These are phyloP conservation scores for Blastosporella zonata DNA, from an alignment of 1,284 basidiomycete species.

Conservation along the genomic window DNA sequence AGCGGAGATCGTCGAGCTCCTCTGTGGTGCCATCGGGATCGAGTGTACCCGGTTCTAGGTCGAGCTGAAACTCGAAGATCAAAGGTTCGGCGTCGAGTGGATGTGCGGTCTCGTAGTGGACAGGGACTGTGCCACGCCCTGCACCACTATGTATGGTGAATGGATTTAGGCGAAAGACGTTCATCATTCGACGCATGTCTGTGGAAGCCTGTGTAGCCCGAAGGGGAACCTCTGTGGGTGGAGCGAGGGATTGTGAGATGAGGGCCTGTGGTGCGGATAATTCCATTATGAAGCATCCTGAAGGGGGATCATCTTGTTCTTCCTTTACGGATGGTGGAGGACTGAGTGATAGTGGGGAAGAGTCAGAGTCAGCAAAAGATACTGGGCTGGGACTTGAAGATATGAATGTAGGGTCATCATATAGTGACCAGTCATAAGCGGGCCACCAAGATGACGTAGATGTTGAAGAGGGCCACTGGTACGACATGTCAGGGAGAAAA, in stretches of 20 bases:
- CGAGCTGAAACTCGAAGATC: slow-evolving; percentile 62
- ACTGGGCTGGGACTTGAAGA: slow-evolving; percentile 8
- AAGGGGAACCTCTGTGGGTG: slow-evolving; percentile 65
- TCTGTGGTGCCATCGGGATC: slow-evolving; percentile 3
- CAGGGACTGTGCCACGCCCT: slow-evolving; percentile 32
- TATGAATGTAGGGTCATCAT: background rate
- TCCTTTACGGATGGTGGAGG: slow-evolving; percentile 30
- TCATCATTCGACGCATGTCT: slow-evolving; percentile 71
- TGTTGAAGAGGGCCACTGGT: background rate
- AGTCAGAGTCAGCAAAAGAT: slow-evolving; percentile 6
- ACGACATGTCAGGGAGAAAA: slow-evolving; percentile 2
- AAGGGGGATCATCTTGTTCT: slow-evolving; percentile 29
- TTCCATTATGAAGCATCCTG: slow-evolving; percentile 40
- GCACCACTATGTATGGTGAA: slow-evolving; percentile 64
- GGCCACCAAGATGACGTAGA: background rate
- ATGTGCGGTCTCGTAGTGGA: slow-evolving; percentile 44
- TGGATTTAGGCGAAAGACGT: slow-evolving; percentile 70
- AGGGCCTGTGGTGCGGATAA: slow-evolving; percentile 22
- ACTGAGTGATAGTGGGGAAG: slow-evolving; percentile 6
- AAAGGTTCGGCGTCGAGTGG: slow-evolving; percentile 57
- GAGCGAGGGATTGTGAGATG: slow-evolving; percentile 37
- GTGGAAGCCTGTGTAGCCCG: slow-evolving; percentile 67
- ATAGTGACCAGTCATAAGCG: background rate
- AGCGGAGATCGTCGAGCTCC: slow-evolving; percentile 18
- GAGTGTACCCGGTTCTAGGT: slow-evolving; percentile 21